Evolutionary conservation across 2,329 filamentous ascomycete species (phyloP).

Genomic region (Botrytis medusae): DNA sequence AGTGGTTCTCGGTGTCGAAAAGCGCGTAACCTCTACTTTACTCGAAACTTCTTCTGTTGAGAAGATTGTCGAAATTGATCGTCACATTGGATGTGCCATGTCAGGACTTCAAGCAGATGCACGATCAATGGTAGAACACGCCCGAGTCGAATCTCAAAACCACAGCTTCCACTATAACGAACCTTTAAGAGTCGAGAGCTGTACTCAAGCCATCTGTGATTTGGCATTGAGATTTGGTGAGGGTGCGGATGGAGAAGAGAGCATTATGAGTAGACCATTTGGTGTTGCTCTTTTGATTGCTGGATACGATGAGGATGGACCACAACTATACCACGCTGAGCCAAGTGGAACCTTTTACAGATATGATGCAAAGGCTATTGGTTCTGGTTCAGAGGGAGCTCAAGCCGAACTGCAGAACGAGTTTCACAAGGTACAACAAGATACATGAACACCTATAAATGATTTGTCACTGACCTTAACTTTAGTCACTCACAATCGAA

Average conservation of each 20-base stretch:
- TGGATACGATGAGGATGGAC: slow-evolving; percentile 95
- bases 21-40: slow-evolving; percentile 95
- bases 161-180: slow-evolving; percentile 99
- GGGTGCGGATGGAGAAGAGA: slow-evolving; percentile 95
- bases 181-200: slow-evolving; percentile 91
- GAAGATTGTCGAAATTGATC: slow-evolving; percentile 99
- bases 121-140: slow-evolving; percentile 96
- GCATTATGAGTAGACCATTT: slow-evolving; percentile 96
- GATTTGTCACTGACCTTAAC: neutral
- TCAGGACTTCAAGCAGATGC: slow-evolving; percentile 96
- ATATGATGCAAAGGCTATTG: slow-evolving; percentile 98
- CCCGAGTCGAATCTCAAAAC: slow-evolving; percentile 94
- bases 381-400: slow-evolving; percentile 93
- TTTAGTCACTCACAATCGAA: slow-evolving; percentile 77
- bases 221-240: slow-evolving; percentile 94
- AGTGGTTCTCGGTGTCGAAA: slow-evolving; percentile 96
- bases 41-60: slow-evolving; percentile 97
- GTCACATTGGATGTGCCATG: slow-evolving; percentile 99
- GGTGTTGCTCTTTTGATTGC: slow-evolving; percentile 96
- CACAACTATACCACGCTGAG: slow-evolving; percentile 96
- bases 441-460: neutral
- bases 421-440: slow-evolving; percentile 74
- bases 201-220: slow-evolving; percentile 98
- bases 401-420: slow-evolving; percentile 98
- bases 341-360: slow-evolving; percentile 98